Evolutionary conservation across 345 rosid genomes (phyloP).

Genomic region (Hevea brasiliensis): DNA sequence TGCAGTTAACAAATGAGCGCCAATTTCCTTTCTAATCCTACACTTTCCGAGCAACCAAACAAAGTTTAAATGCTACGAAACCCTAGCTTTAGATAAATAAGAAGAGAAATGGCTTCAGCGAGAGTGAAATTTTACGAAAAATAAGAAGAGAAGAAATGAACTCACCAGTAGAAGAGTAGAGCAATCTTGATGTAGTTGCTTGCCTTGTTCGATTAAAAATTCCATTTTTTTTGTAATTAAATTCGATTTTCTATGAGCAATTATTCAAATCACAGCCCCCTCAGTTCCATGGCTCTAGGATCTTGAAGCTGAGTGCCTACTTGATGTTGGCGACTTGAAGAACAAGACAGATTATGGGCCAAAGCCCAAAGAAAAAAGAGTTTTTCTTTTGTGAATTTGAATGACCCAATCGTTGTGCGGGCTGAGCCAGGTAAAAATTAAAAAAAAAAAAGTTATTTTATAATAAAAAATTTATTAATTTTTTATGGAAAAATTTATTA

Average conservation of each 20-base stretch:
- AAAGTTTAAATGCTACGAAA: background rate
- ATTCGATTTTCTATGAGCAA: background rate
- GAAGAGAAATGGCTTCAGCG: no score
- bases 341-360: constrained; percentile 24
- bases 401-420: no score
- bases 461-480: no score
- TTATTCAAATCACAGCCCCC: background rate
- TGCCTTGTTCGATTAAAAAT: constrained; percentile 60
- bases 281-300: background rate
- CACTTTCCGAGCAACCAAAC: background rate
- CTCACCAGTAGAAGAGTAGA: constrained; percentile 66
- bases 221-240: constrained; percentile 46
- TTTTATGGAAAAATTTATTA: no score
- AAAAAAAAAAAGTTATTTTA: no score
- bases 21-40: no score
- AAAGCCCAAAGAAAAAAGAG: no score
- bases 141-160: background rate
- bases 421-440: no score
- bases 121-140: background rate
- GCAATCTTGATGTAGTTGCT: constrained; percentile 48
- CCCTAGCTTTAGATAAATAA: background rate
- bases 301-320: background rate
- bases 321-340: constrained; percentile 19
- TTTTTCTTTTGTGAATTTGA: no score
- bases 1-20: background rate